phyloP scores from a whole-genome alignment of 108 stramenopile genomes.

The Stephanodiscus triporus region DNA sequence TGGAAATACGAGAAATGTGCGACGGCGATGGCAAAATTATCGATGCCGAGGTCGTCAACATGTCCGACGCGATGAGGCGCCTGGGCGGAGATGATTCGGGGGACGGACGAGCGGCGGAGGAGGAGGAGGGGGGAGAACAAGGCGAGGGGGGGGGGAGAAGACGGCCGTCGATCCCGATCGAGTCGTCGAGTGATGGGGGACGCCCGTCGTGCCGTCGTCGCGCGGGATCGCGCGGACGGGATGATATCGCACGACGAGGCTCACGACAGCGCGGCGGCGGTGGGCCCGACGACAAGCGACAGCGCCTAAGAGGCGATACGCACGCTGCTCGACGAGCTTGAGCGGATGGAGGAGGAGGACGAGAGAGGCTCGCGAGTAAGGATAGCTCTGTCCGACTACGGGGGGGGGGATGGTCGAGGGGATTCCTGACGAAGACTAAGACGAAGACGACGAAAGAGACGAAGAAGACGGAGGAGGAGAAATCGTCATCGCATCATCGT shows the following conservation, averaged over 20 bases:
- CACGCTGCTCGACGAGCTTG: constrained; percentile 39
- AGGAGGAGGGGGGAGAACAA: too few relatives aligned
- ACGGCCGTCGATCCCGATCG: too few relatives aligned
- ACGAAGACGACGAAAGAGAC: not conserved
- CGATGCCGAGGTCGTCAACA: constrained; percentile 38
- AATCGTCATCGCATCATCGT: too few relatives aligned
- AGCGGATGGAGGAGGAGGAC: constrained; percentile 37
- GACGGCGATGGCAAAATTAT: constrained; percentile 24
- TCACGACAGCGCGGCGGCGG: too few relatives aligned
- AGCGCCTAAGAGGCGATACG: constrained; percentile 23
- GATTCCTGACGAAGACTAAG: constrained; percentile 26
- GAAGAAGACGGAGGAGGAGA: not conserved
- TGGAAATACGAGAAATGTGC: constrained; percentile 54
- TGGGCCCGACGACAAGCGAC: constrained; percentile 5
- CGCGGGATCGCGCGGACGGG: too few relatives aligned
- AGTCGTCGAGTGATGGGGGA: too few relatives aligned
- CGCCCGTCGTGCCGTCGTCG: too few relatives aligned
- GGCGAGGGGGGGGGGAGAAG: too few relatives aligned
- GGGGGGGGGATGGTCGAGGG: constrained; percentile 45
- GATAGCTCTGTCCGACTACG: constrained; percentile 14
- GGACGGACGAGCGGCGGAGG: too few relatives aligned
- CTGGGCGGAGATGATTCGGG: constrained; percentile 12
- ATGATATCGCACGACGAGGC: too few relatives aligned
- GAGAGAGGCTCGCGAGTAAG: not conserved
- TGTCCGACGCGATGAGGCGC: constrained; percentile 37